Conservation (phyloP, 257 asterid genomes). For the Thymus quinquecostatus region DNA sequence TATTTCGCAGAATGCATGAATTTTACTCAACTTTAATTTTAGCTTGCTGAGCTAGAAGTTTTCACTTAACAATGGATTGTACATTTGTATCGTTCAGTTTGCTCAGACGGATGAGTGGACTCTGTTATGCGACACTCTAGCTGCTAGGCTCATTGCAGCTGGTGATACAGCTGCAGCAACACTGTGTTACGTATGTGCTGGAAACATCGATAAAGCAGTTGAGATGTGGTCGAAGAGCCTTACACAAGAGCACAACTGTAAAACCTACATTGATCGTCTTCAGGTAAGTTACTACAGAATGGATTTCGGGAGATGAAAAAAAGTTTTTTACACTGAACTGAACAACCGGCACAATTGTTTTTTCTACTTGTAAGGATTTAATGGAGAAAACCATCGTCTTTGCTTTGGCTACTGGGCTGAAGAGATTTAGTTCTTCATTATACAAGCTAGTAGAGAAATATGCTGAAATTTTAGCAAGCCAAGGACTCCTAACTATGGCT, state of each 20-base stretch:
- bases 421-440: constrained; percentile 76
- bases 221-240: constrained; percentile 89
- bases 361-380: constrained; percentile 59
- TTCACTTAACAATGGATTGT: constrained; percentile 22
- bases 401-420: constrained; percentile 90
- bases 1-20: constrained; percentile 3
- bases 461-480: constrained; percentile 95
- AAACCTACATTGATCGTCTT: constrained; percentile 77
- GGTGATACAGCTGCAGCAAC: constrained; percentile 82
- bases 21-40: neutral
- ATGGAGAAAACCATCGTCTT: constrained; percentile 93
- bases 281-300: constrained; percentile 54
- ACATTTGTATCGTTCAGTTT: constrained; percentile 54
- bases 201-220: constrained; percentile 87
- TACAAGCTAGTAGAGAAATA: constrained; percentile 89
- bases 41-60: neutral
- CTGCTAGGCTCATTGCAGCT: constrained; percentile 80
- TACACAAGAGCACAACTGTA: constrained; percentile 59
- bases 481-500: constrained; percentile 87
- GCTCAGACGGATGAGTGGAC: constrained; percentile 86
- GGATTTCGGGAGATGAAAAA: neutral
- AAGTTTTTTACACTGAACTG: constrained; percentile 4
- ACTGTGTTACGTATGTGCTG: constrained; percentile 85
- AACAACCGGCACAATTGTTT: constrained; percentile 18
- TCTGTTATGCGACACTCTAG: constrained; percentile 75